Base-by-base conservation (phyloP, 768 basidiomycete genomes). In the Rhizopogon roseolus region DNA sequence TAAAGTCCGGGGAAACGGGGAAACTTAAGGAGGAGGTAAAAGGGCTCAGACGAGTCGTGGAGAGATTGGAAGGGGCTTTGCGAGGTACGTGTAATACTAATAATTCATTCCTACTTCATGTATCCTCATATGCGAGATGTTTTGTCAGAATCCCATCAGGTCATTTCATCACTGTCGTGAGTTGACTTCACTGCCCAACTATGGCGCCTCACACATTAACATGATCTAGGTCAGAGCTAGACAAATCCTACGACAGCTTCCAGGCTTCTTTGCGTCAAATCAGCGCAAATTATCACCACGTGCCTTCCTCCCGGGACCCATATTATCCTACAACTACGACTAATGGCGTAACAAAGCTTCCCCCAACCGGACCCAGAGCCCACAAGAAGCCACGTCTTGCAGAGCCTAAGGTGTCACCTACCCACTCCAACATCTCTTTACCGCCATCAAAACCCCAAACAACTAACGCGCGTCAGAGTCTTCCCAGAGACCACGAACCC, bases 11-110 rank as follows among this genome's bases (percentile, higher is more conserved):
- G 39, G 90, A 93, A 69, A 87, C 88, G 0, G 90, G 90, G 5
- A 84, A 80, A 64, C 65, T 93, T 57, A 90, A 90, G 65, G 91
- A 92, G 63, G 88, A 93, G 65, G 87, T 87, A 10, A 80, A 81
- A 45, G 81, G 81, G 6, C 73, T 93, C 52, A 76, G 83, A 34
- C 76, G 81, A 58, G 81, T 84, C 32, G 86, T 90, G 41, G 76
- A 76, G 49, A 81, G 82, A 62, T 73, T 93, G 32, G 86, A 93
- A 67, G 75, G 76, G 29, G 90, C 91, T 52, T 78, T 93, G 40
- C 81, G 81, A 80, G 90, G 91, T 93, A 60, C 58, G 64, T 41
- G 11, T 36, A 22, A 22, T 22, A 22, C 22, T 25, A 16, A 5
- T 48, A 9, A 10, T 51, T 51, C 37, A n/a, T 17, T 57, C 17